These are phyloP conservation scores for Ambrosia hybrid DNA, from an alignment of 140 eudicot species.

Conservation along the genomic window DNA sequence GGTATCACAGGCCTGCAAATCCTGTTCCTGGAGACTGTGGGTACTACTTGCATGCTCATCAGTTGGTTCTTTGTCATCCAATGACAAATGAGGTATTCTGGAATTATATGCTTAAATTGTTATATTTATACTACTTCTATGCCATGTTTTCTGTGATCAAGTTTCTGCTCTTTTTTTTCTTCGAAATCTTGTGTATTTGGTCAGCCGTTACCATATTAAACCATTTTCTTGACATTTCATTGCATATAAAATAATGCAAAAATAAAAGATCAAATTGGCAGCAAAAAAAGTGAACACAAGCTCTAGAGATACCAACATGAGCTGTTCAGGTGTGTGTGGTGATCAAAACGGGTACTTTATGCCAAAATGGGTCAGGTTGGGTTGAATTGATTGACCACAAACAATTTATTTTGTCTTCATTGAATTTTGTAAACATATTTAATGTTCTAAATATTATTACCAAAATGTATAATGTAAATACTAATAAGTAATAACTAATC, in stretches of 20 bases:
- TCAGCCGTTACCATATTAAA: neutral
- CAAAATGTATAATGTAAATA: neutral
- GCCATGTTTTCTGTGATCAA: constrained; percentile 8
- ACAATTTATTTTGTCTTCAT: too few relatives aligned
- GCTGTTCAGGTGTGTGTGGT: too few relatives aligned
- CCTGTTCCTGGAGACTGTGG: constrained; percentile 99
- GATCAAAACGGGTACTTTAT: neutral
- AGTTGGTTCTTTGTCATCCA: constrained; percentile 66
- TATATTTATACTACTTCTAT: neutral
- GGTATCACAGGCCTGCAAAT: constrained; percentile 77
- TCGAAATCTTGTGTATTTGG: constrained; percentile 1
- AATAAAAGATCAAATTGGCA: neutral
- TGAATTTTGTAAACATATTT: too few relatives aligned
- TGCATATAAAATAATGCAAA: neutral
- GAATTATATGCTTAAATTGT: neutral
- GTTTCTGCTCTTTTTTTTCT: constrained; percentile 1
- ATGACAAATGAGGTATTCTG: constrained; percentile 62
- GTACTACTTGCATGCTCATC: constrained; percentile 92
- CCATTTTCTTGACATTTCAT: neutral
- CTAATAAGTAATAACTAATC: neutral
- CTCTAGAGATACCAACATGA: too few relatives aligned
- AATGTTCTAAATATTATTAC: neutral
- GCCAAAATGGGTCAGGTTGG: neutral
- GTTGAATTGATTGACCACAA: neutral
- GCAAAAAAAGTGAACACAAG: too few relatives aligned